Base-by-base conservation (phyloP, 2,329 filamentous ascomycete species). In the Fusarium dimerum region DNA sequence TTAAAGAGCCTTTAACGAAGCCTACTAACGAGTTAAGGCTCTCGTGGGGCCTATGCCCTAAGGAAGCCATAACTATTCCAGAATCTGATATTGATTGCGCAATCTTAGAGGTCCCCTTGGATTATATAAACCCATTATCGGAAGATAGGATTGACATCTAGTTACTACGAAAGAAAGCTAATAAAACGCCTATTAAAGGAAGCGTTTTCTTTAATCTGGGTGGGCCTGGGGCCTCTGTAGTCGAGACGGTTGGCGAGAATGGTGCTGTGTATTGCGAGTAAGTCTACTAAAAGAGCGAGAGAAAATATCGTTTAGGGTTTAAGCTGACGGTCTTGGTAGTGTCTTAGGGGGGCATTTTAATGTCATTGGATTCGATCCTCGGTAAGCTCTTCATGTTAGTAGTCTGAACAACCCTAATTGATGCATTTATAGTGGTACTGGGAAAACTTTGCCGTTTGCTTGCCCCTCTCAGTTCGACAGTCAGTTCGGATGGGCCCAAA, bases 121-220 rank as follows among this genome's bases (percentile, higher is more conserved):
- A 76, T 55, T 76, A 77, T 45, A 68, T 67, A 1, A 45, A 65
- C 6, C n/a, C 41, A 1, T 47, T 60, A 29, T 63, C 59, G 8
- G 59, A 51, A 17, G 51, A 66, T 36, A 70, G 62, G 0, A 50
- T 75, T 6, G 47, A 56, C 0, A 61, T 76, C 3, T 59, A 71
- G 17, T 54, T 76, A 1, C 44, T 72, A 17, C 70, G 56, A 16
- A 56, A 68, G 9, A 65, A 66, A 2, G 71, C 73, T 1, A 48
- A 58, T 2, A 62, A 62, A 6, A 41, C 66, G 34, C 67, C 69
- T 0, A 63, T 60, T 2, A 68, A 68, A 29, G 72, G 73, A 2
- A 74, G 67, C 41, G 70, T 77, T 38, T 52, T 76, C 3, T 62
- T 72, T 46, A 74, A 76, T 55, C 72, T 72, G 18, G 73, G 73